Evolutionary conservation across 2,329 filamentous ascomycete species (phyloP), one percentile per base, ranked within the genome.

Genomic region (Coniella lustricola): DNA sequence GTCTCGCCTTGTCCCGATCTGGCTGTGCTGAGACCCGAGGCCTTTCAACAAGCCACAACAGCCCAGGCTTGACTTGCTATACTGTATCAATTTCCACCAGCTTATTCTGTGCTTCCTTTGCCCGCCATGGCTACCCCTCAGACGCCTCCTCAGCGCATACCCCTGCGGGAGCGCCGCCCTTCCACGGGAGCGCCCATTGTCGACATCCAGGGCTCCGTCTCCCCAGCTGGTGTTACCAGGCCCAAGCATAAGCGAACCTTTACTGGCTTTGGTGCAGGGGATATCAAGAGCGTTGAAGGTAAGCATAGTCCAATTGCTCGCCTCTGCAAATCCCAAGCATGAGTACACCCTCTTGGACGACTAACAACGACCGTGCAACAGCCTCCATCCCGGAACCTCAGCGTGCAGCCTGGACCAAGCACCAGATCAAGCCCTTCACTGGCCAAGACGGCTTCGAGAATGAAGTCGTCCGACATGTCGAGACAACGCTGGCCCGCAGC

Each of bases 171-270:
- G 75, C 84, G 90, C 58, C 86, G 81, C 57, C 89, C 87, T 50
- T 95, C 89, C 17, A 84, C 79, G 50, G 82, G 85, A 56, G 87
- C 87, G 58, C 90, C 90, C 40, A 84, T 96, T 58, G 81, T 87
- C 55, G 89, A 95, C 64, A 84, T 97, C 54, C 77, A 87, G 66
- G 90, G 90, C 56, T 84, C 87, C 16, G 81, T 96, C 49, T 85
- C 85, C n/a, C 89, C 90, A 35, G 84, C 84, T 36, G 91, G 94
- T 64, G 84, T 86, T 69, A 81, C 79, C 21, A 79, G 93, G 53
- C 93, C 93, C 39, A 98, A 97, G 73, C 93, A 98, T 73, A 96
- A 89, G 76, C 82, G 93, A 58, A 97, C 91, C n/a, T 87, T 87
- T 57, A 98, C 93, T 9, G 93, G 93, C 8, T 93, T 97, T 63